phyloP scores from a whole-genome alignment of 148 eudicot genomes.

The Rhododendron mucronatum region DNA sequence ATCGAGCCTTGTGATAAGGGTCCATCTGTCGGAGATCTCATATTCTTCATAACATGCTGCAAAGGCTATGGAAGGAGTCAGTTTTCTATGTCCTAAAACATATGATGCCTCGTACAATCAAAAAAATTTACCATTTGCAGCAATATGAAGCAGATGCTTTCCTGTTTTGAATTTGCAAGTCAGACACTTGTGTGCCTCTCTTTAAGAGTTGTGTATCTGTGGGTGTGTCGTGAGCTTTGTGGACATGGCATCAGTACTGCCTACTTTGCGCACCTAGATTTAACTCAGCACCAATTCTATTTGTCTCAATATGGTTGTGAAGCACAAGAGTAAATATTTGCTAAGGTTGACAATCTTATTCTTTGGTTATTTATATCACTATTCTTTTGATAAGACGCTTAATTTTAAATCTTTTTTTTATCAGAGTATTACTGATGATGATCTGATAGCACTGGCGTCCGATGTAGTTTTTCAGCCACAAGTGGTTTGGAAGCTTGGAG shows the following conservation, averaged over 20 bases:
- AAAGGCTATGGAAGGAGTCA: background rate
- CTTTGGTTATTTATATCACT: background rate
- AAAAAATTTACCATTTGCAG: background rate
- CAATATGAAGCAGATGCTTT: background rate
- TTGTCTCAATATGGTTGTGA: background rate
- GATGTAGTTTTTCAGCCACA: conserved; percentile 93
- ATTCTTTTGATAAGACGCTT: background rate
- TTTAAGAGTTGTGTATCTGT: background rate
- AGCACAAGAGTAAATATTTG: background rate
- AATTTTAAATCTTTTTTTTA: background rate
- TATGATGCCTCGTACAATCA: too few species aligned
- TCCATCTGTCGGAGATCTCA: background rate
- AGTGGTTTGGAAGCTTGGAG: conserved; percentile 80
- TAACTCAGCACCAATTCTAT: background rate
- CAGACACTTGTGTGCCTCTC: background rate
- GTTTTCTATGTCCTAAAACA: too few species aligned
- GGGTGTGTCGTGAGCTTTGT: background rate
- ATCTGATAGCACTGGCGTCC: conserved; percentile 71
- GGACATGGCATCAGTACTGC: background rate
- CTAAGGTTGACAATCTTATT: background rate
- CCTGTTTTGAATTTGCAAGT: background rate
- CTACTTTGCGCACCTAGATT: background rate
- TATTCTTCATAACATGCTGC: background rate
- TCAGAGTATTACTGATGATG: conserved; percentile 79
- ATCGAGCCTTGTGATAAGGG: background rate